Evolutionary conservation across 176 grass and related monocot species (phyloP).

Genomic region (Bothriochloa decipiens): DNA sequence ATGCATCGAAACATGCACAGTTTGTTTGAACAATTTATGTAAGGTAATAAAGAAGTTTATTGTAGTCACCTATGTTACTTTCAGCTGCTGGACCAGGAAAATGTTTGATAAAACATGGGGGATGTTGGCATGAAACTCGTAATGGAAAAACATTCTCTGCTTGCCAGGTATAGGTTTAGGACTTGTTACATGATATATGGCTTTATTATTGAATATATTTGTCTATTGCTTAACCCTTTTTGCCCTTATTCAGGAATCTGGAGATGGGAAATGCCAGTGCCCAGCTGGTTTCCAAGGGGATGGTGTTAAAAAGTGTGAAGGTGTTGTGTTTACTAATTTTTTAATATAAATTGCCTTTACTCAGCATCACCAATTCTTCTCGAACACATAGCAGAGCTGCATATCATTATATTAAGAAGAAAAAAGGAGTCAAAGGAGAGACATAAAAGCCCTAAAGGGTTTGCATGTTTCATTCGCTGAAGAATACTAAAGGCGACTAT

Average conservation of each 20-base stretch:
- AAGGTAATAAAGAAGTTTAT: conserved; percentile 1
- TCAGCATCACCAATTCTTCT: background rate
- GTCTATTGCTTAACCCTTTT: background rate
- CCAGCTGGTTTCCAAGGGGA: conserved; percentile 63
- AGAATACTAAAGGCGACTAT: background rate
- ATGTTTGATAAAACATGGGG: conserved; percentile 82
- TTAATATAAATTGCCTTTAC: background rate
- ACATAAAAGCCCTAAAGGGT: background rate
- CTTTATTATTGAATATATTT: background rate
- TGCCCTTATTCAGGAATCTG: conserved; percentile 44
- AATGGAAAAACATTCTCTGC: conserved; percentile 77
- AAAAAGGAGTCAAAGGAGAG: background rate
- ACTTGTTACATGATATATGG: background rate
- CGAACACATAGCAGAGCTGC: background rate
- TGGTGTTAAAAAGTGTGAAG: conserved; percentile 60
- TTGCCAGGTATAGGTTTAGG: conserved; percentile 62
- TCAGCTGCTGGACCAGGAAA: conserved; percentile 86
- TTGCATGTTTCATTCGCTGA: background rate
- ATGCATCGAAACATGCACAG: background rate
- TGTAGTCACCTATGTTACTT: conserved; percentile 39
- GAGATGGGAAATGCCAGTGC: conserved; percentile 59
- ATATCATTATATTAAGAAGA: background rate
- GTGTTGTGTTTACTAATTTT: conserved; percentile 26
- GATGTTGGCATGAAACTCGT: conserved; percentile 81
- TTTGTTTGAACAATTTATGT: conserved; percentile 16